phyloP scores from a whole-genome alignment of 192 early-diverging fungal species.

The Backusella mclennaniae region DNA sequence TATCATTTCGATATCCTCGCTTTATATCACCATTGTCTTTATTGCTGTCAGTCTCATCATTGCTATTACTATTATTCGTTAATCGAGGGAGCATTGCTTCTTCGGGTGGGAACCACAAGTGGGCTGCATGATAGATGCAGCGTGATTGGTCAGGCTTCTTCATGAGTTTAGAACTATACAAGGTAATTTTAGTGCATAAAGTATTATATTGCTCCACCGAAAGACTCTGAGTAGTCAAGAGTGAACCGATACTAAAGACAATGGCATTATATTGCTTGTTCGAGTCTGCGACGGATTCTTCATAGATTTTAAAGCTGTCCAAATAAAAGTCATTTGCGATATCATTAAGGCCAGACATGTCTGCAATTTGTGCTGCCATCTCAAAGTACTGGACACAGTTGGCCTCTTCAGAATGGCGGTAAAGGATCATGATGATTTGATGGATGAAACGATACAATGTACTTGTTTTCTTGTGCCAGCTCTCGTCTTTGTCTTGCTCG shows the following conservation, averaged over 20 bases:
- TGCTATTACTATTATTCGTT: background rate
- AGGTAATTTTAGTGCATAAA: conserved; percentile 83
- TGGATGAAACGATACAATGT: conserved; percentile 85
- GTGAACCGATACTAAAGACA: conserved; percentile 77
- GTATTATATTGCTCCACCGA: conserved; percentile 91
- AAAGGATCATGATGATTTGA: conserved; percentile 75
- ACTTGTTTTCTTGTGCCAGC: conserved; percentile 66
- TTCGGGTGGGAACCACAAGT: conserved; percentile 69
- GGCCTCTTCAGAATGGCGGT: conserved; percentile 52
- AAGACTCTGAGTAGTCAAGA: conserved; percentile 77
- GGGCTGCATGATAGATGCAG: conserved; percentile 74
- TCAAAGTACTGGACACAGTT: conserved; percentile 75
- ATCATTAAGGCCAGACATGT: conserved; percentile 88
- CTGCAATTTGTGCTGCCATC: conserved; percentile 80
- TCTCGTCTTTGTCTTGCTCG: conserved; percentile 43
- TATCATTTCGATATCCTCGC: conserved; percentile 75
- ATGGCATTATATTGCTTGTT: conserved; percentile 88
- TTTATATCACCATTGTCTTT: conserved; percentile 40
- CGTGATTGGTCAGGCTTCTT: conserved; percentile 95
- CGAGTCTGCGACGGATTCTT: conserved; percentile 93
- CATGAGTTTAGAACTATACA: conserved; percentile 89
- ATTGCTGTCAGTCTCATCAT: conserved; percentile 46
- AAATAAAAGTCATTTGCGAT: conserved; percentile 95
- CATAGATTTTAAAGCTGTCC: conserved; percentile 94
- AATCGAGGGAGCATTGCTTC: background rate